Percentiles rank a stretch among this genome's conserved stretches.
These are phyloP conservation scores for Rosa chinensis DNA, from an alignment of 306 rosid species.

Conservation along the genomic window DNA sequence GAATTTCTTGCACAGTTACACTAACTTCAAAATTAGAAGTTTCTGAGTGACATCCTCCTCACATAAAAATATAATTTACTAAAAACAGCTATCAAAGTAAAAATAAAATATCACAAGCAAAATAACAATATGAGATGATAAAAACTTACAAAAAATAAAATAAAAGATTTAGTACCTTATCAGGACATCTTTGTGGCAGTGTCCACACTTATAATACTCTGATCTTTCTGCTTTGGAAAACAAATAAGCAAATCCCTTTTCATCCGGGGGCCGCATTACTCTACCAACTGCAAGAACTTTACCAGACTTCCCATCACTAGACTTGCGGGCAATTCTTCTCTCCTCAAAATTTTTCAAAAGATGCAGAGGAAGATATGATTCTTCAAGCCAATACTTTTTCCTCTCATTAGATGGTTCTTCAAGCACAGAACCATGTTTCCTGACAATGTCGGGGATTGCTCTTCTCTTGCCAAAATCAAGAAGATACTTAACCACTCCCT, in stretches of 20 bases:
- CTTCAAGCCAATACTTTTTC: conserved; percentile 92
- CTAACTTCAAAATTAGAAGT: neutral
- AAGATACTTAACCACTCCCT: conserved; percentile 67
- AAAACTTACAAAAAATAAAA: conserved; percentile 12
- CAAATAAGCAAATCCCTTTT: conserved; percentile 71
- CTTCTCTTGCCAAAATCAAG: conserved; percentile 99
- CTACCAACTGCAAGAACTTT: conserved; percentile 42
- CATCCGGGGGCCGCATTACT: conserved; percentile 36
- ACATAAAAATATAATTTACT: neutral
- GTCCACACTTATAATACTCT: conserved; percentile 66
- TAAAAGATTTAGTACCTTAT: conserved; percentile 52
- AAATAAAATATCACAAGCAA: neutral
- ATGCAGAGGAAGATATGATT: conserved; percentile 77
- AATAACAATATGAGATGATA: conserved; percentile 15
- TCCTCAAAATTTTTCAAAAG: conserved; percentile 92
- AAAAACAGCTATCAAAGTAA: neutral
- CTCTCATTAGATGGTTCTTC: conserved; percentile 70
- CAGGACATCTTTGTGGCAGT: conserved; percentile 80
- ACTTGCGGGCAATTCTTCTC: conserved; percentile 70
- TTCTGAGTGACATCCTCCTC: neutral
- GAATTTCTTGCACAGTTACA: neutral
- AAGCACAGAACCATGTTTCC: conserved; percentile 60
- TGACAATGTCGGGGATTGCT: conserved; percentile 66
- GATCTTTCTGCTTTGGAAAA: conserved; percentile 79
- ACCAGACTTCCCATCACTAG: conserved; percentile 52